These are phyloP conservation scores for Exophiala sideris DNA, from an alignment of 2,329 filamentous ascomycete genomes.

Conservation along the genomic window DNA sequence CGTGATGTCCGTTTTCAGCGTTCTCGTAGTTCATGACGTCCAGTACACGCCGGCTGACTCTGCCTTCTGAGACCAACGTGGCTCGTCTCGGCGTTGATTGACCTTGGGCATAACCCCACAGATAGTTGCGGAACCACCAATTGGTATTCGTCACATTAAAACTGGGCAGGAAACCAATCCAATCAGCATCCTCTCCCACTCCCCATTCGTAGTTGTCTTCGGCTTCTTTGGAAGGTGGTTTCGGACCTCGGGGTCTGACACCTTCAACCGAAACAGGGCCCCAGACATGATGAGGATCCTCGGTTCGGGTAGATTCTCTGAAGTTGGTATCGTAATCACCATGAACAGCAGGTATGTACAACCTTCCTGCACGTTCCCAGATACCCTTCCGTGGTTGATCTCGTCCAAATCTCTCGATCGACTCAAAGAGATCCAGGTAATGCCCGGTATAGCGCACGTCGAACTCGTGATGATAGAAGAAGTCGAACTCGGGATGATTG, in stretches of 20 bases:
- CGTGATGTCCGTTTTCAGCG: slow-evolving; percentile 63
- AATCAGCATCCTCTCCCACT: slow-evolving; percentile 70
- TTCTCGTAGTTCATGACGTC: slow-evolving; percentile 77
- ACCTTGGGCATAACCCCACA: slow-evolving; percentile 41
- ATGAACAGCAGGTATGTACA: slow-evolving; percentile 54
- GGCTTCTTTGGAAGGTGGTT: slow-evolving; percentile 56
- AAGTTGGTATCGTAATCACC: slow-evolving; percentile 43
- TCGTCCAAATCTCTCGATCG: slow-evolving; percentile 54
- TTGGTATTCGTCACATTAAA: slow-evolving; percentile 70
- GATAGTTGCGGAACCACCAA: slow-evolving; percentile 52
- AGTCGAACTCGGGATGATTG: slow-evolving; percentile 75
- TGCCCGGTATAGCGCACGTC: slow-evolving; percentile 76
- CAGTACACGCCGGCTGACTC: slow-evolving; percentile 67
- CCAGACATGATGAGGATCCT: slow-evolving; percentile 53
- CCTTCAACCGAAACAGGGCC: slow-evolving; percentile 60
- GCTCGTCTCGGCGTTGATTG: slow-evolving; percentile 65
- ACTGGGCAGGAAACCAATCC: slow-evolving; percentile 73
- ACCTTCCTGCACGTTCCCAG: slow-evolving; percentile 57
- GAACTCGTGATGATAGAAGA: slow-evolving; percentile 85
- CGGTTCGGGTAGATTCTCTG: slow-evolving; percentile 22
- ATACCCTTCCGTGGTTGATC: slow-evolving; percentile 56
- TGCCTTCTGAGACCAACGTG: slow-evolving; percentile 74
- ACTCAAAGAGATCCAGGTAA: slow-evolving; percentile 73
- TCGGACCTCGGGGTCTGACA: slow-evolving; percentile 59
- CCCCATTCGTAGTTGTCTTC: slow-evolving; percentile 73